phyloP scores from a whole-genome alignment of 2,329 filamentous ascomycete species.

The Sclerotinia nivalis region DNA sequence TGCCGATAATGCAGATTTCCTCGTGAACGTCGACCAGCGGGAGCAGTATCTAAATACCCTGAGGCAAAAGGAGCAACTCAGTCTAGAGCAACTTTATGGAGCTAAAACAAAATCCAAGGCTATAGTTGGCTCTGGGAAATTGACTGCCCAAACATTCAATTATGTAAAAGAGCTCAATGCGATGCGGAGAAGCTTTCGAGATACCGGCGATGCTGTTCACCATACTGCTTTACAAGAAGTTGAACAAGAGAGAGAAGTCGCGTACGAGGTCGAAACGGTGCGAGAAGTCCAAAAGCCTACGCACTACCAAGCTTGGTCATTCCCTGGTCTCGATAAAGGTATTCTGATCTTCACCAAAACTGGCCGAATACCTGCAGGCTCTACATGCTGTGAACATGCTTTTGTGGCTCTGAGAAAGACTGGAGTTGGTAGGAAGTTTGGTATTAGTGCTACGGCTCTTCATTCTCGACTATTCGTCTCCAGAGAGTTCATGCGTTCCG shows the following conservation, averaged over 20 bases:
- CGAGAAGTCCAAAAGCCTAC: constrained; percentile 48
- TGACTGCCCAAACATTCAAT: constrained; percentile 35
- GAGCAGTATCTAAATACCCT: constrained; percentile 48
- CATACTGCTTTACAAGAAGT: constrained; percentile 59
- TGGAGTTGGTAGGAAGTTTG: constrained; percentile 43
- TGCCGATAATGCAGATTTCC: constrained; percentile 46
- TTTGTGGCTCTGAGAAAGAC: constrained; percentile 48
- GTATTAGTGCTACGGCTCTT: constrained; percentile 33
- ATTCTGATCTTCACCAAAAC: constrained; percentile 49
- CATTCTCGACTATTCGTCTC: constrained; percentile 45
- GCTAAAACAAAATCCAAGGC: constrained; percentile 35
- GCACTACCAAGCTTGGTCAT: constrained; percentile 44
- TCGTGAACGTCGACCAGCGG: constrained; percentile 43
- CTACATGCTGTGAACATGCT: constrained; percentile 45
- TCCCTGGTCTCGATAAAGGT: constrained; percentile 50
- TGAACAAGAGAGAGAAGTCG: constrained; percentile 50
- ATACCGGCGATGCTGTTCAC: constrained; percentile 47
- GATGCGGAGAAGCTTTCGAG: constrained; percentile 44
- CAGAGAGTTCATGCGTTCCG: constrained; percentile 51
- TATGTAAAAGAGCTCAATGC: constrained; percentile 42
- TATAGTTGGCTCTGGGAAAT: constrained; percentile 4
- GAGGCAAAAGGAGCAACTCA: constrained; percentile 56
- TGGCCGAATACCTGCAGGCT: constrained; percentile 46
- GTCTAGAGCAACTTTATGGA: constrained; percentile 59
- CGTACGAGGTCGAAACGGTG: constrained; percentile 48